A percentile compares a stretch with the other conserved stretches of the same genome.
phyloP scores from a whole-genome alignment of 352 stramenopile species.

The Peronospora destructor region DNA sequence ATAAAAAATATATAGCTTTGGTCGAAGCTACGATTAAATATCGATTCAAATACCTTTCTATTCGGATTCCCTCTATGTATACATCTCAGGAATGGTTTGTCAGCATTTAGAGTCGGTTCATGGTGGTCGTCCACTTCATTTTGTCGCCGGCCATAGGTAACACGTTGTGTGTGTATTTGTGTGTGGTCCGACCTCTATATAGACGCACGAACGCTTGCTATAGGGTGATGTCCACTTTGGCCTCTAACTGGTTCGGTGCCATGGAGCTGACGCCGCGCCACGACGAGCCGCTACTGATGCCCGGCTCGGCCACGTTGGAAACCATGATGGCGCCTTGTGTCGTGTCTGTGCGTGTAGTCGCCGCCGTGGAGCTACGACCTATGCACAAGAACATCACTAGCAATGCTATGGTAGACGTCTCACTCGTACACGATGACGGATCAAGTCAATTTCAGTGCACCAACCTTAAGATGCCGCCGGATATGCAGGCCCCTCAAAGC shows the following conservation, averaged over 20 bases:
- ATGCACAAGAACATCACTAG: slow-evolving; percentile 68
- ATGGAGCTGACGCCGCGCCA: slow-evolving; percentile 50
- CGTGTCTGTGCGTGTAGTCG: slow-evolving; percentile 51
- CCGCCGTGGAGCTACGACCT: slow-evolving; percentile 46
- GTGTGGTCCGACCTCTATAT: slow-evolving; percentile 13
- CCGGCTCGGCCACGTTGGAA: slow-evolving; percentile 49
- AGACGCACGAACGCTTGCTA: slow-evolving; percentile 2
- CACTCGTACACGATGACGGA: slow-evolving; percentile 54
- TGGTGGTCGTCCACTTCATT: slow-evolving; percentile 10
- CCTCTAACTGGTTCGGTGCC: slow-evolving; percentile 30
- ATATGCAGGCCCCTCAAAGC: slow-evolving; percentile 5
- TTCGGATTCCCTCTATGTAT: slow-evolving; percentile 8
- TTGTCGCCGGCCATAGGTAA: neutral
- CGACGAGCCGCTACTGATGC: slow-evolving; percentile 53
- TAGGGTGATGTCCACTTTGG: slow-evolving; percentile 23
- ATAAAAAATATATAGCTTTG: too few species aligned
- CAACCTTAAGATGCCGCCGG: slow-evolving; percentile 31
- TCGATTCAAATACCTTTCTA: neutral
- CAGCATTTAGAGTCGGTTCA: slow-evolving; percentile 12
- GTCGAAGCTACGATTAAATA: too few species aligned
- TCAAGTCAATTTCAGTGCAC: slow-evolving; percentile 26
- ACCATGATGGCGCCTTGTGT: slow-evolving; percentile 53
- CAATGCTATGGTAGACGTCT: slow-evolving; percentile 64
- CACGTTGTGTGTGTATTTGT: neutral
- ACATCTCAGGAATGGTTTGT: neutral